Conservation (phyloP, 2,329 filamentous ascomycete species). For the Ophiocordyceps robertsii region DNA sequence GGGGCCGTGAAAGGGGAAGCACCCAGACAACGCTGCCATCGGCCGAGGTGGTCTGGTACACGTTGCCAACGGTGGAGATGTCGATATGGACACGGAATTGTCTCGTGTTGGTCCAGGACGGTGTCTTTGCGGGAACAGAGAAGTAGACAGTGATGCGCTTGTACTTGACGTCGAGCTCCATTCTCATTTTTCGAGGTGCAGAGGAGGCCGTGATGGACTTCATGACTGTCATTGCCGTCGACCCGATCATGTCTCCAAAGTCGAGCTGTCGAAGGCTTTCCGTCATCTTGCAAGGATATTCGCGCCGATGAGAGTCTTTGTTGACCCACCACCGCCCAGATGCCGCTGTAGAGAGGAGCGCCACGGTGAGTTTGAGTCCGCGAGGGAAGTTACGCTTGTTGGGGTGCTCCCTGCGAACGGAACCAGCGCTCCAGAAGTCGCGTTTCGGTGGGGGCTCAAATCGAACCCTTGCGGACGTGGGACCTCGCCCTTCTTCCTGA, state of each 20-base stretch:
- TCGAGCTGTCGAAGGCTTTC: slow-evolving; percentile 34
- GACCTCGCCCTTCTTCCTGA: slow-evolving; percentile 6
- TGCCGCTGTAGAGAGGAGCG: not conserved
- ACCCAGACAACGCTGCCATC: slow-evolving; percentile 24
- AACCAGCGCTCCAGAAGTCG: slow-evolving; percentile 34
- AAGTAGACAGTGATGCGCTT: slow-evolving; percentile 19
- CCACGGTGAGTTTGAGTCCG: slow-evolving; percentile 8
- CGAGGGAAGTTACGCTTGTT: slow-evolving; percentile 7
- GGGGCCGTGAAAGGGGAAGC: slow-evolving; percentile 34
- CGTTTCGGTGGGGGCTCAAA: slow-evolving; percentile 43
- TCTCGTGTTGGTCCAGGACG: slow-evolving; percentile 4
- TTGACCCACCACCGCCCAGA: slow-evolving; percentile 7
- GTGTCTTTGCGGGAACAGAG: slow-evolving; percentile 7
- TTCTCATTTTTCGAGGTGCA: slow-evolving; percentile 6
- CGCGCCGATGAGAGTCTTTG: slow-evolving; percentile 6
- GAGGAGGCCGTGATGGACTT: slow-evolving; percentile 15
- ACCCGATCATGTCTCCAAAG: slow-evolving; percentile 46
- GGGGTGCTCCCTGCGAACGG: slow-evolving; percentile 13
- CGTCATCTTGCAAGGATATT: slow-evolving; percentile 21
- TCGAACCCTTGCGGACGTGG: slow-evolving; percentile 27
- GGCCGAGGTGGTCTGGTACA: slow-evolving; percentile 19
- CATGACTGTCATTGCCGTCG: slow-evolving; percentile 46
- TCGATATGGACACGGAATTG: slow-evolving; percentile 29
- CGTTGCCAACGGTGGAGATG: slow-evolving; percentile 30
- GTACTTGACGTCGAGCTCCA: slow-evolving; percentile 17